phyloP scores from a whole-genome alignment of 768 basidiomycete species.

The Boletus rufocinnamomeus region DNA sequence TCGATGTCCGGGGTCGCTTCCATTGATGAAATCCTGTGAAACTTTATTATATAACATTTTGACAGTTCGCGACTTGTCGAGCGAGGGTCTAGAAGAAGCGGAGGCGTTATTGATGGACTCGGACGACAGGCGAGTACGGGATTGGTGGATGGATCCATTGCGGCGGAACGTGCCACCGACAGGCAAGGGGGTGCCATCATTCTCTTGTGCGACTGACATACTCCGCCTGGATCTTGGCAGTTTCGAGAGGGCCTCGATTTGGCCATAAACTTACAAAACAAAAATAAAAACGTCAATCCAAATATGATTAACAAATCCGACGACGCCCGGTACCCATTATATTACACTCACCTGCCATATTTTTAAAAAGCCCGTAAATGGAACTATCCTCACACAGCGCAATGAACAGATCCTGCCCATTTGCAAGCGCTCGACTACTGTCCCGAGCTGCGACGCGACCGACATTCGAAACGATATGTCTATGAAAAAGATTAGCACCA shows the following conservation, averaged over 20 bases:
- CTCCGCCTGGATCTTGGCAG: constrained; percentile 59
- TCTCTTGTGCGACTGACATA: constrained; percentile 68
- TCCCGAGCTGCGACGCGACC: constrained; percentile 84
- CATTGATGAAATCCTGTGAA: constrained; percentile 41
- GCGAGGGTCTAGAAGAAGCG: constrained; percentile 51
- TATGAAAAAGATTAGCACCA: constrained; percentile 32
- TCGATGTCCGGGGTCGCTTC: constrained; percentile 53
- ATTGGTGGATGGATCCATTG: constrained; percentile 26
- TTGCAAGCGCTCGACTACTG: constrained; percentile 75
- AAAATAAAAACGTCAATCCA: constrained; percentile 21
- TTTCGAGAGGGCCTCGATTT: constrained; percentile 71
- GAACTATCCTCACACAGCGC: constrained; percentile 90
- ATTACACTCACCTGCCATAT: constrained; percentile 70
- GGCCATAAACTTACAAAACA: constrained; percentile 61
- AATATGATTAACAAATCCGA: constrained; percentile 23
- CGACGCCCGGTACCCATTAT: background rate
- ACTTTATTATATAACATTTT: constrained; percentile 55
- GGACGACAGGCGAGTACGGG: constrained; percentile 38
- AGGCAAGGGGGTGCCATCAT: constrained; percentile 48
- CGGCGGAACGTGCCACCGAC: constrained; percentile 21
- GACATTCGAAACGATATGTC: constrained; percentile 83
- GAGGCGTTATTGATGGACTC: constrained; percentile 38
- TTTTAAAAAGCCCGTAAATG: constrained; percentile 81
- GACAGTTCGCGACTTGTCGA: constrained; percentile 62
- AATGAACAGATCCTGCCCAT: constrained; percentile 78